phyloP scores from a whole-genome alignment of 2,329 filamentous ascomycete species.

The Aureobasidium sp. region DNA sequence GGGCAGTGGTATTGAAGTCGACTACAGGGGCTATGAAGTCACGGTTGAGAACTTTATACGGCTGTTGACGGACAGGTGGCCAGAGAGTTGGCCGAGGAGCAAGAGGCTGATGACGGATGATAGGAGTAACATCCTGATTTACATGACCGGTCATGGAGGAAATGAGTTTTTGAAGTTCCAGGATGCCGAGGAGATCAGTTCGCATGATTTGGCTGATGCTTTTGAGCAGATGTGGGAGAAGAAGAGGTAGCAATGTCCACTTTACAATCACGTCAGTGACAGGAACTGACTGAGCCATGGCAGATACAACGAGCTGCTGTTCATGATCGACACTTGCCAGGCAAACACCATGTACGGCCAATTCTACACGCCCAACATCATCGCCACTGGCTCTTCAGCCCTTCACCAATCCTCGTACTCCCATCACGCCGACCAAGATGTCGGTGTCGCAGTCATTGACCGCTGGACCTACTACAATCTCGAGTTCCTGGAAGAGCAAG shows the following conservation, averaged over 20 bases:
- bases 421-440: conserved; percentile 95
- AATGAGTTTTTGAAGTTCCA: conserved; percentile 99
- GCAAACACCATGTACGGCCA: conserved; percentile 99
- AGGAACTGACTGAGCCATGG: neutral
- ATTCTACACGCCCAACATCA: conserved; percentile 96
- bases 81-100: conserved; percentile 87
- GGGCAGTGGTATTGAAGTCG: conserved; percentile 66
- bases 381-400: conserved; percentile 92
- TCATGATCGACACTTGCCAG: conserved; percentile 99
- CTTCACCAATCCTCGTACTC: conserved; percentile 95
- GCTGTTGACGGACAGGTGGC: conserved; percentile 85
- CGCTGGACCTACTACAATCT: conserved; percentile 98
- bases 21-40: conserved; percentile 96
- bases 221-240: conserved; percentile 99
- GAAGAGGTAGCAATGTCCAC: conserved; percentile 54
- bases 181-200: conserved; percentile 93
- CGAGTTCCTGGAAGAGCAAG: conserved; percentile 87
- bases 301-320: conserved; percentile 84
- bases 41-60: conserved; percentile 99
- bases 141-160: conserved; percentile 97
- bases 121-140: conserved; percentile 91
- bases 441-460: conserved; percentile 96
- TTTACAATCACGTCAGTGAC: neutral
- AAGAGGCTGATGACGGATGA: conserved; percentile 92
- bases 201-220: conserved; percentile 90